Base-by-base conservation (phyloP, 2,329 filamentous ascomycete genomes). In the Myrmaecium sp. region DNA sequence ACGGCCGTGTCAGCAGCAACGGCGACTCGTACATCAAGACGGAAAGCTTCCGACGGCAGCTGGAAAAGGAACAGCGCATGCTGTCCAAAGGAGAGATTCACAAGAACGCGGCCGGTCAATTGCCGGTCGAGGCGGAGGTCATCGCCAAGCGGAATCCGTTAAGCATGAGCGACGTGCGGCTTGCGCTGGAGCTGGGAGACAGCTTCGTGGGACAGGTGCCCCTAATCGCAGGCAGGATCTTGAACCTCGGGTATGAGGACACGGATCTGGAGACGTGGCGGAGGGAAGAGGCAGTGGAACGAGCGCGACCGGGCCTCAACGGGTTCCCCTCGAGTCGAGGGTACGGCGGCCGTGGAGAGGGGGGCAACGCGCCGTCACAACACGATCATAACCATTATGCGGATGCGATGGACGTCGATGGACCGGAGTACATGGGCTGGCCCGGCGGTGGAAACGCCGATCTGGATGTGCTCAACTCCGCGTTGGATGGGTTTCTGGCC, bases 61-160 rank as follows among this genome's bases (percentile, higher is more conserved):
- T 93, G 7, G 69, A 71, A 29, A 60, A 62, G 24, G 84, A 94
- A 48, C 83, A 93, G 45, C 66, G 75, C 22, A 66, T 70, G 1
- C 72, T 69, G 14, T 64, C 71, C 21, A 63, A 70, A n/a, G 82
- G 83, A 4, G 78, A 84, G 39, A 49, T 91, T 2, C 59, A 66
- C 11, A 66, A 80, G 37, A 79, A 83, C 31, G 74, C 77, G 32
- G 74, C 68, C 25, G 83, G 83, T 1, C 53, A 92, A 15, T 55
- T 94, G 5, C 86, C 84, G 0, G 58, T 83, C 18, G 83, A 94
- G 50, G 69, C 78, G 3, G 82, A 78, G 44, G 74, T 76, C 28
- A 74, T 77, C 10, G 69, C 69, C 29, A 70, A 76, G 39, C 64
- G 82, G 20, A 67, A 72, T 5, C 70, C 79, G 1, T 53, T 94